Conservation (phyloP, 202 grass and related monocot genomes). For the Hordeum pubiflorum region DNA sequence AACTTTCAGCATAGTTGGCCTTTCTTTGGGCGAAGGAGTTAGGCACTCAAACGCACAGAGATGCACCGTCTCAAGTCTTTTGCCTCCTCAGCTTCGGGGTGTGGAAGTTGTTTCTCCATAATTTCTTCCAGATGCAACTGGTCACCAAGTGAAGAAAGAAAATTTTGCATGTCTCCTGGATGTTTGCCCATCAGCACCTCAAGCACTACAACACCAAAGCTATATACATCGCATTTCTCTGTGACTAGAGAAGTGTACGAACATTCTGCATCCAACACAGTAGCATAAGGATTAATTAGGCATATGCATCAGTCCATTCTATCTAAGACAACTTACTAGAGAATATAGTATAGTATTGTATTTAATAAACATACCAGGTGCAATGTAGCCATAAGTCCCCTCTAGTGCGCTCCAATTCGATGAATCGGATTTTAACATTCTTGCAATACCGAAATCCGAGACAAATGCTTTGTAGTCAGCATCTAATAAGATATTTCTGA, state of each 20-base stretch:
- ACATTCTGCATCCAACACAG: background rate
- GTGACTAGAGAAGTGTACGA: background rate
- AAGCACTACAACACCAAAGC: conserved; percentile 4
- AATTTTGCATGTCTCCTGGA: background rate
- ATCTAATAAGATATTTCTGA: conserved; percentile 32
- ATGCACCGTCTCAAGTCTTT: background rate
- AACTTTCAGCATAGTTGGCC: background rate
- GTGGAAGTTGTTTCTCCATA: background rate
- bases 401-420: background rate
- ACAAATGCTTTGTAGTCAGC: conserved; percentile 23
- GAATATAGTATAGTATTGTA: background rate
- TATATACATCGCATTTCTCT: conserved; percentile 12
- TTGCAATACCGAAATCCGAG: conserved; percentile 33
- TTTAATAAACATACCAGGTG: background rate
- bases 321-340: background rate
- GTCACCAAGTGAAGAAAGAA: background rate
- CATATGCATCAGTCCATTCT: background rate
- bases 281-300: background rate
- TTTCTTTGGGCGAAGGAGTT: background rate
- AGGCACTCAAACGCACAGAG: background rate
- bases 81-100: background rate
- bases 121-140: background rate
- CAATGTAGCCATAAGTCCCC: conserved; percentile 3
- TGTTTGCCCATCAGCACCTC: conserved; percentile 11
- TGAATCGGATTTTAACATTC: conserved; percentile 19